These are phyloP conservation scores for Senna siamea DNA, from an alignment of 306 rosid genomes.

Conservation along the genomic window DNA sequence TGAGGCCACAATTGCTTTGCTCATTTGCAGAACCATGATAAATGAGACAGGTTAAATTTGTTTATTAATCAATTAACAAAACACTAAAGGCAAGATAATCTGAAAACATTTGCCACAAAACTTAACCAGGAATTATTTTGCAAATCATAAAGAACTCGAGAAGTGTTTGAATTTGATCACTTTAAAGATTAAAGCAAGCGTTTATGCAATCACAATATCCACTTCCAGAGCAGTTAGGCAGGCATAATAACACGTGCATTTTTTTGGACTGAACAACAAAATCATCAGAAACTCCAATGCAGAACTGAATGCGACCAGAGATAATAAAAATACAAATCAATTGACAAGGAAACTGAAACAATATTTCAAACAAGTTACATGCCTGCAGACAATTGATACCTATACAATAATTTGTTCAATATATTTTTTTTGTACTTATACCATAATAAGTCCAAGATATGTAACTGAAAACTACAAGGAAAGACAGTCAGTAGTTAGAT, in stretches of 20 bases:
- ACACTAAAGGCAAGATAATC: conserved; percentile 15
- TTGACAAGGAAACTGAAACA: conserved; percentile 2
- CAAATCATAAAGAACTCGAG: conserved; percentile 24
- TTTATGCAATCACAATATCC: neutral
- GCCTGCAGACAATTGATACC: conserved; percentile 13
- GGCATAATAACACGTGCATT: conserved; percentile 3
- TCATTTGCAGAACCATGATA: neutral
- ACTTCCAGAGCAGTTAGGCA: conserved; percentile 11
- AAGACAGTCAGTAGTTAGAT: conserved; percentile 2
- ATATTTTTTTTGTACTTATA: neutral
- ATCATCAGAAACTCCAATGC: conserved; percentile 34
- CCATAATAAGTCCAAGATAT: neutral
- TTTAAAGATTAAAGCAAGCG: conserved; percentile 7
- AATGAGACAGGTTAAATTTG: neutral
- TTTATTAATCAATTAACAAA: conserved; percentile 17
- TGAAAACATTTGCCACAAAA: conserved; percentile 23
- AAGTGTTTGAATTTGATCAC: neutral
- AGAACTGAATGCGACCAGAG: conserved; percentile 9
- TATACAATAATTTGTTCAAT: neutral
- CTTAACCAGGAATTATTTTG: conserved; percentile 6
- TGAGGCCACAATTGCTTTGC: conserved; percentile 6
- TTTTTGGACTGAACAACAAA: conserved; percentile 23
- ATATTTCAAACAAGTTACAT: neutral
- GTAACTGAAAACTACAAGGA: conserved; percentile 32
- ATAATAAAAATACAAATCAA: conserved; percentile 6